phyloP scores from a whole-genome alignment of 495 filamentous ascomycete species.

The Daldinia bambusicola region DNA sequence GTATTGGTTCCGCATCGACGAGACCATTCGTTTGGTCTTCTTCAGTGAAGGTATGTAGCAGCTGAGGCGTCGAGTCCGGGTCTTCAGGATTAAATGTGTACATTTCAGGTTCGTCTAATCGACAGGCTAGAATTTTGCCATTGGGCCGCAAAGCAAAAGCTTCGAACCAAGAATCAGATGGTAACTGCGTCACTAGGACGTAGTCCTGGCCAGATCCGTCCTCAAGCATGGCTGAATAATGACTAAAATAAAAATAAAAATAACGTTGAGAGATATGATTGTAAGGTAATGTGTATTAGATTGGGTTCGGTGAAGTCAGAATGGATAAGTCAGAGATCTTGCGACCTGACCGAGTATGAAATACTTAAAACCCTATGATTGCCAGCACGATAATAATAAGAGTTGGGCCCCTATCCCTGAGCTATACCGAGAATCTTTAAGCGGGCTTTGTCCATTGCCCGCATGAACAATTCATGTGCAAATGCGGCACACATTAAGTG shows the following conservation, averaged over 20 bases:
- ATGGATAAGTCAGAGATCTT: constrained; percentile 32
- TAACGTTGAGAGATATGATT: not conserved
- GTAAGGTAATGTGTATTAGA: constrained; percentile 1
- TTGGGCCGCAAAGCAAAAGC: constrained; percentile 46
- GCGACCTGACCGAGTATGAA: constrained; percentile 34
- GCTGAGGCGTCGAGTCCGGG: constrained; percentile 31
- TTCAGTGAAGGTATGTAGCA: constrained; percentile 40
- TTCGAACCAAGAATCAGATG: constrained; percentile 49
- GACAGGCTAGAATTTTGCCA: constrained; percentile 44
- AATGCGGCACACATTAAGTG: constrained; percentile 26
- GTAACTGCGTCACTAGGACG: constrained; percentile 47
- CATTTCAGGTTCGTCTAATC: constrained; percentile 46
- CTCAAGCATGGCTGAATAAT: constrained; percentile 29
- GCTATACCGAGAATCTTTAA: constrained; percentile 26
- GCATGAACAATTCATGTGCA: constrained; percentile 29
- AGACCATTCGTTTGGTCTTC: constrained; percentile 41
- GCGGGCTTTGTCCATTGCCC: constrained; percentile 25
- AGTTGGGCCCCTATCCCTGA: constrained; percentile 33
- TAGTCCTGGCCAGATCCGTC: constrained; percentile 39
- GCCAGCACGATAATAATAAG: constrained; percentile 18
- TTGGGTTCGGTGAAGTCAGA: constrained; percentile 24
- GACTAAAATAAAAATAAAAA: not conserved
- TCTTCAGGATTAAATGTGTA: constrained; percentile 48
- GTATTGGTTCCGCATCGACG: constrained; percentile 43
- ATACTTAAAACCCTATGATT: constrained; percentile 31